Conservation (phyloP, 176 grass and related monocot species). For the Musa itinerans region DNA sequence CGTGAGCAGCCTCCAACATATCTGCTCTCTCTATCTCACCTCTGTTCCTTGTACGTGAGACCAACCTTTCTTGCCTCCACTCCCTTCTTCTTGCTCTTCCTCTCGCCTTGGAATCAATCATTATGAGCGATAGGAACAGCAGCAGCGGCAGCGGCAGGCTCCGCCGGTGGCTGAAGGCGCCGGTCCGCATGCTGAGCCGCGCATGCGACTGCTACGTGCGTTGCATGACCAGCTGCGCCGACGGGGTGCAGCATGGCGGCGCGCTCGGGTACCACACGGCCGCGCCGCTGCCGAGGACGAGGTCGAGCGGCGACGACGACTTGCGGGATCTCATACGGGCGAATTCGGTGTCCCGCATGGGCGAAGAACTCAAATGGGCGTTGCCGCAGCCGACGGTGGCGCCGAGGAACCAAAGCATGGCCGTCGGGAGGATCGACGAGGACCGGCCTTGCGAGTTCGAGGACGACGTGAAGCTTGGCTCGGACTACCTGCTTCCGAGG, state of each 20-base stretch:
- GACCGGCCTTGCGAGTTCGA: slow-evolving; percentile 23
- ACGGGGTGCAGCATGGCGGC: slow-evolving; percentile 10
- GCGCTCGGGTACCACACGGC: not conserved
- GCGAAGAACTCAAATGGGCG: not conserved
- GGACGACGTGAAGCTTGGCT: not conserved
- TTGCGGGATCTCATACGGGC: slow-evolving; percentile 23
- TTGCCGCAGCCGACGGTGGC: not conserved
- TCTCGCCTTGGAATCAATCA: not conserved
- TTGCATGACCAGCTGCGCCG: slow-evolving; percentile 37
- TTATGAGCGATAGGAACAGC: not conserved
- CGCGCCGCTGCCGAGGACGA: not conserved
- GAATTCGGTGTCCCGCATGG: slow-evolving; percentile 4
- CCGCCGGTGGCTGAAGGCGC: slow-evolving; percentile 35
- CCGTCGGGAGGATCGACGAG: slow-evolving; percentile 33
- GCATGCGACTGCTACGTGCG: slow-evolving; percentile 57
- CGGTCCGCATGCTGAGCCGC: slow-evolving; percentile 35
- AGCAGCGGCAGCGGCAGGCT: not conserved
- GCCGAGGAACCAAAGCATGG: slow-evolving; percentile 27
- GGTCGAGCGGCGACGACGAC: slow-evolving; percentile 19
- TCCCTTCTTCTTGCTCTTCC: too few relatives aligned
- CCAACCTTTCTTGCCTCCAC: too few relatives aligned
- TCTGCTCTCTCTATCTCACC: too few relatives aligned
- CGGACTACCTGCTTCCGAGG: not conserved
- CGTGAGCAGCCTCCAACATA: too few relatives aligned
- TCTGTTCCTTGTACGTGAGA: too few relatives aligned